Evolutionary conservation across 345 rosid genomes (phyloP).

Genomic region (Microthlaspi erraticum): DNA sequence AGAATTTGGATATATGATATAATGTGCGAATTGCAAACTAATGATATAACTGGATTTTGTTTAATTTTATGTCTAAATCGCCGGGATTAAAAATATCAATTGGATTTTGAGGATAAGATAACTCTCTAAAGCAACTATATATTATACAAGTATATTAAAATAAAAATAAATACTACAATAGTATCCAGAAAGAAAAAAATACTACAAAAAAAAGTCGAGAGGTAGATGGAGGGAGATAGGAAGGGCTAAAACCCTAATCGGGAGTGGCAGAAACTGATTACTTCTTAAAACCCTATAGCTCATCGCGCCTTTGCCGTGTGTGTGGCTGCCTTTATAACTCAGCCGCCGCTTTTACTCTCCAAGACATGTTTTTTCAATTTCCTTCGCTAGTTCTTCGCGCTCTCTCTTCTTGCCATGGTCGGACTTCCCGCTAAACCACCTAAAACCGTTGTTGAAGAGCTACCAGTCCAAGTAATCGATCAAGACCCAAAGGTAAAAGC

Average conservation of each 20-base stretch:
- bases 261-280: slow-evolving; percentile 11
- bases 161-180: not conserved
- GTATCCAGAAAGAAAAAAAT: not conserved
- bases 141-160: no score
- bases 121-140: no score
- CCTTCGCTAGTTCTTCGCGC: slow-evolving; percentile 14
- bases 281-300: slow-evolving; percentile 39
- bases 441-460: slow-evolving; percentile 43
- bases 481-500: slow-evolving; percentile 46
- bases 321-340: slow-evolving; percentile 34
- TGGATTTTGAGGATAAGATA: no score
- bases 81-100: no score
- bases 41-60: no score
- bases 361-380: slow-evolving; percentile 42
- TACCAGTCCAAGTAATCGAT: slow-evolving; percentile 7
- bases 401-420: slow-evolving; percentile 53
- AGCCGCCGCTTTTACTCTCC: slow-evolving; percentile 27
- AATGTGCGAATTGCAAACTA: no score
- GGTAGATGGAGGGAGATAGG: not conserved
- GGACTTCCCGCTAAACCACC: slow-evolving; percentile 50
- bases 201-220: no score
- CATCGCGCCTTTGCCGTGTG: slow-evolving; percentile 30
- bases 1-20: no score
- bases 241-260: slow-evolving; percentile 37
- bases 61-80: no score